A percentile compares a stretch with the other conserved stretches of the same genome.
Conservation (phyloP, 306 rosid species). For the Phaseolus lunatus region DNA sequence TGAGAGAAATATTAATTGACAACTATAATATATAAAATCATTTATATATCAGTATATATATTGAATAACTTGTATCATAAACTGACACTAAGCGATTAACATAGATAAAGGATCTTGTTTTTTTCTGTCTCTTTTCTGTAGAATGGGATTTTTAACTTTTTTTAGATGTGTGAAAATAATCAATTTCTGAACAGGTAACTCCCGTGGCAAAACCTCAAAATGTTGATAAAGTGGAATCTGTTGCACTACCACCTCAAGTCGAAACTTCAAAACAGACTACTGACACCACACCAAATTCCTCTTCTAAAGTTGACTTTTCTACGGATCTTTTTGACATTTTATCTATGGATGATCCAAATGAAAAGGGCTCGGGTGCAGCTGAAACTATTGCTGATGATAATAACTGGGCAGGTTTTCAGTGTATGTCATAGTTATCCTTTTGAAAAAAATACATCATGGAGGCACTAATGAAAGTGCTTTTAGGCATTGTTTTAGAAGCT, state of each 20-base stretch:
- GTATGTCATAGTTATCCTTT: slow-evolving; percentile 58
- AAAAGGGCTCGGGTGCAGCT: slow-evolving; percentile 65
- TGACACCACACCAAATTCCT: slow-evolving; percentile 54
- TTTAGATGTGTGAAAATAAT: slow-evolving; percentile 26
- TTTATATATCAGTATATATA: not conserved
- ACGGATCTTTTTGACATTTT: slow-evolving; percentile 91
- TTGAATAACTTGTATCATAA: slow-evolving; percentile 29
- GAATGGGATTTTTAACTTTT: not conserved
- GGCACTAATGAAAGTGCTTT: slow-evolving; percentile 28
- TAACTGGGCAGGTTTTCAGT: slow-evolving; percentile 98
- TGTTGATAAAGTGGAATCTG: slow-evolving; percentile 70
- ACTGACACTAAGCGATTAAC: slow-evolving; percentile 27
- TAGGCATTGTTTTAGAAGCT: slow-evolving; percentile 30
- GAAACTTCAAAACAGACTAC: slow-evolving; percentile 66
- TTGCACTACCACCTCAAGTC: slow-evolving; percentile 53
- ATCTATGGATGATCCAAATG: slow-evolving; percentile 78
- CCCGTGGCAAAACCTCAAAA: slow-evolving; percentile 66
- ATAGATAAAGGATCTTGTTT: slow-evolving; percentile 15
- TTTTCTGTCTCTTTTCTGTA: slow-evolving; percentile 19
- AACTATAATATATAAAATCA: not conserved
- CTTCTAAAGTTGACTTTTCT: slow-evolving; percentile 90
- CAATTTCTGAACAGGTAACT: slow-evolving; percentile 59
- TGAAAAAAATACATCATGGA: not conserved
- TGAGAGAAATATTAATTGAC: not conserved
- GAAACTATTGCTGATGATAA: slow-evolving; percentile 65